Conservation (phyloP, 306 rosid genomes). For the Styphnolobium japonicum region DNA sequence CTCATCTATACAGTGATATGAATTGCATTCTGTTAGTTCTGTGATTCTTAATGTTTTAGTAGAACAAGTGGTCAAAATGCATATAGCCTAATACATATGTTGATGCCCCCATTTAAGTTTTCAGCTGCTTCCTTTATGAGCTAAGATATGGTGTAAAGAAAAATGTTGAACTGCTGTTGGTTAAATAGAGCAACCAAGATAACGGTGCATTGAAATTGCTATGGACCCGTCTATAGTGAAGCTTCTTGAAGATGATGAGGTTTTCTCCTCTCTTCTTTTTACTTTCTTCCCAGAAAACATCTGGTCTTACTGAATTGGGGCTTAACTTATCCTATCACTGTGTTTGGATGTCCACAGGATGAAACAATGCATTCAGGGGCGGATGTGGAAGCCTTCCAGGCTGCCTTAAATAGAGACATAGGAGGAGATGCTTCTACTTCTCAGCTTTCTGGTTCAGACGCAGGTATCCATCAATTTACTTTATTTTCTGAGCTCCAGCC, state of each 20-base stretch:
- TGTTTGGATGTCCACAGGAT: constrained; percentile 46
- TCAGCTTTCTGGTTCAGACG: constrained; percentile 51
- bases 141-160: neutral
- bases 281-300: constrained; percentile 1
- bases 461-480: constrained; percentile 33
- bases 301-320: neutral
- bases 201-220: neutral
- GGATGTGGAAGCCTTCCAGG: constrained; percentile 86
- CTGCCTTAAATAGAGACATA: constrained; percentile 74
- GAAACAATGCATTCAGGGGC: constrained; percentile 91
- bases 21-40: too few relatives aligned
- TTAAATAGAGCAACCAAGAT: neutral
- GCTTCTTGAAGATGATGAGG: constrained; percentile 94
- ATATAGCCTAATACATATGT: neutral
- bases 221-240: constrained; percentile 92
- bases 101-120: neutral
- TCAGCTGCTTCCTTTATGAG: constrained; percentile 3
- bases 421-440: constrained; percentile 65
- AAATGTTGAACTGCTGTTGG: neutral
- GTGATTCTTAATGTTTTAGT: too few relatives aligned
- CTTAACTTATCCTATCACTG: too few relatives aligned
- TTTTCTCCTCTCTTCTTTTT: constrained; percentile 25
- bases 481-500: too few relatives aligned
- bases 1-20: too few relatives aligned
- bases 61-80: neutral